These are phyloP conservation scores for Termitomyces sp. DNA, from an alignment of 768 basidiomycete species.

Conservation along the genomic window DNA sequence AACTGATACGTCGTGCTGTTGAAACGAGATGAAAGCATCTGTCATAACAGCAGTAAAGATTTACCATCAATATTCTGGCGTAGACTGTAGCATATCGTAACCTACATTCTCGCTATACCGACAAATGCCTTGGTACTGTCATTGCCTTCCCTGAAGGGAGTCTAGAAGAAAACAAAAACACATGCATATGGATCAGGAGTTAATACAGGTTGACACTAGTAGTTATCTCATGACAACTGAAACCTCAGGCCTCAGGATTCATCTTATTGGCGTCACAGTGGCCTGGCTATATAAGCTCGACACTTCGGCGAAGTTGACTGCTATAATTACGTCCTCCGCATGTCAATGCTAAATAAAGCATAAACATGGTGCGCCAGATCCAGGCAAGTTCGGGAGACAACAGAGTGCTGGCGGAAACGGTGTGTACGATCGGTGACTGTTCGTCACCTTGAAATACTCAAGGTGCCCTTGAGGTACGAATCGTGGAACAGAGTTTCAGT, in stretches of 20 bases:
- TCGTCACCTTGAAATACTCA: not conserved
- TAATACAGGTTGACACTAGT: not conserved
- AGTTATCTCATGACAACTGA: not conserved
- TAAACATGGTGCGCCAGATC: not conserved
- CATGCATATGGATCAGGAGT: not conserved
- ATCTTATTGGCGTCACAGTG: too few relatives aligned
- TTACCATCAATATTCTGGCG: not conserved
- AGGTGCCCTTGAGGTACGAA: not conserved
- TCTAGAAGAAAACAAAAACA: too few relatives aligned
- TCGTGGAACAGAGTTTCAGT: not conserved
- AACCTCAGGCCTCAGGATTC: not conserved
- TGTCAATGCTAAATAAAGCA: not conserved
- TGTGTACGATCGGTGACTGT: not conserved
- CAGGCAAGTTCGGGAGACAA: not conserved
- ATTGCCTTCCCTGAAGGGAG: not conserved
- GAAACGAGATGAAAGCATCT: not conserved
- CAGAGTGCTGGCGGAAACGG: not conserved
- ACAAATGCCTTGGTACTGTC: not conserved
- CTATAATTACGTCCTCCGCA: not conserved
- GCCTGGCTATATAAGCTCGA: not conserved
- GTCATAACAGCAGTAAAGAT: not conserved
- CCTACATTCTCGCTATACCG: not conserved
- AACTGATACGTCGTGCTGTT: not conserved
- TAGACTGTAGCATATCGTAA: not conserved
- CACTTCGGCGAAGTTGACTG: not conserved